Evolutionary conservation across 148 eudicot genomes (phyloP).

Genomic region (Vaccinium corymbosum): DNA sequence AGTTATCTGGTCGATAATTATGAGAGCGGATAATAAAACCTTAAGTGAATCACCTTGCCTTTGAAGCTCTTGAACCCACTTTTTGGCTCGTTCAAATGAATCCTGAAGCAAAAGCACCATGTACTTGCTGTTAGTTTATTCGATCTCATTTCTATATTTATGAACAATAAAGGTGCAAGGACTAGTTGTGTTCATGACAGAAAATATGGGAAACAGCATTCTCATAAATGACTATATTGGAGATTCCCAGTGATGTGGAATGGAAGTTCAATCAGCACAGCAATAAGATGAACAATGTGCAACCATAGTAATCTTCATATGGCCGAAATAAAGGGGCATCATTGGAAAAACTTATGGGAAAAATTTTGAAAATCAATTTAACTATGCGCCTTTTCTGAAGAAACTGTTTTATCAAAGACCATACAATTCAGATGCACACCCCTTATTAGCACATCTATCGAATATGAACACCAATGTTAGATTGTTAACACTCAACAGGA

Average conservation of each 20-base stretch:
- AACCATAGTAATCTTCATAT: not conserved
- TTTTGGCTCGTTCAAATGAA: constrained; percentile 62
- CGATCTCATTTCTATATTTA: not conserved
- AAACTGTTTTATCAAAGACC: not conserved
- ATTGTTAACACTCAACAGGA: not conserved
- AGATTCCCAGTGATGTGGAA: not conserved
- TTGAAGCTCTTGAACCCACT: constrained; percentile 67
- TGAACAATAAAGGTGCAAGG: not conserved
- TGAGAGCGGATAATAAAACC: not conserved
- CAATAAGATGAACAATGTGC: not conserved
- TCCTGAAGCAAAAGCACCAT: constrained; percentile 36
- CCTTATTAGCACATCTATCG: not conserved
- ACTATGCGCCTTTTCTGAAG: not conserved
- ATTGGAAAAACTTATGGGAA: not conserved
- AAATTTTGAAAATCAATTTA: not conserved
- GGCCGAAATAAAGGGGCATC: not conserved
- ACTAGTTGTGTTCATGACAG: not conserved
- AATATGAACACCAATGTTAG: not conserved
- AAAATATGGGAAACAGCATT: not conserved
- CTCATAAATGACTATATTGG: not conserved
- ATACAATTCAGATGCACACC: too few species aligned
- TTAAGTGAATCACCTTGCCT: constrained; percentile 44
- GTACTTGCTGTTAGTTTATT: not conserved
- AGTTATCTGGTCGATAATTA: not conserved
- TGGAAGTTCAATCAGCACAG: not conserved